Percentiles rank a stretch among this genome's conserved stretches.
These are phyloP conservation scores for Rhynchospora breviuscula DNA, from an alignment of 176 grass and related monocot genomes.

Conservation along the genomic window DNA sequence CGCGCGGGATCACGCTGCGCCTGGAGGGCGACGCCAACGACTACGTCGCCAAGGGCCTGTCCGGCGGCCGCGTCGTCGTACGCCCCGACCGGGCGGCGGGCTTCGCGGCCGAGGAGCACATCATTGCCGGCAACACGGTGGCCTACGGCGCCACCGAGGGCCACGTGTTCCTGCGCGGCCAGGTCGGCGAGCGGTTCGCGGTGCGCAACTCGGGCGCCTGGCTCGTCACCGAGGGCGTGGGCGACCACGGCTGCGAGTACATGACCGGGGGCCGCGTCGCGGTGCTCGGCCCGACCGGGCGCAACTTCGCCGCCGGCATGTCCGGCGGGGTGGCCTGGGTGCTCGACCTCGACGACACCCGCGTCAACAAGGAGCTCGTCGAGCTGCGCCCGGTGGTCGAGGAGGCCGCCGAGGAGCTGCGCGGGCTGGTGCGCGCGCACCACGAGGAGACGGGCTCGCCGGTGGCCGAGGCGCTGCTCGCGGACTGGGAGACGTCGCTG, in stretches of 20 bases:
- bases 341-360: slow-evolving; percentile 45
- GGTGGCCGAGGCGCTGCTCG: slow-evolving; percentile 52
- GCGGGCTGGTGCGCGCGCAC: slow-evolving; percentile 53
- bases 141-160: slow-evolving; percentile 54
- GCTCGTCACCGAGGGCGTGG: slow-evolving; percentile 61
- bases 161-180: slow-evolving; percentile 58
- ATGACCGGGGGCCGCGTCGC: slow-evolving; percentile 64
- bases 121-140: slow-evolving; percentile 66
- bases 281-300: slow-evolving; percentile 61
- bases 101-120: slow-evolving; percentile 50
- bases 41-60: slow-evolving; percentile 67
- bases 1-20: slow-evolving; percentile 48
- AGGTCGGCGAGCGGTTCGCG: slow-evolving; percentile 66
- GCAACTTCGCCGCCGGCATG: slow-evolving; percentile 70
- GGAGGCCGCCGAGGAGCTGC: slow-evolving; percentile 44
- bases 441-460: slow-evolving; percentile 33
- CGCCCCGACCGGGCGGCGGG: slow-evolving; percentile 50
- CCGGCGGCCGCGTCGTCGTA: slow-evolving; percentile 55
- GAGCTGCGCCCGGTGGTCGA: slow-evolving; percentile 44
- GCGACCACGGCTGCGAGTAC: slow-evolving; percentile 72
- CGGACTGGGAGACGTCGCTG: slow-evolving; percentile 35
- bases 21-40: slow-evolving; percentile 67
- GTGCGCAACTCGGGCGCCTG: slow-evolving; percentile 67
- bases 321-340: slow-evolving; percentile 61
- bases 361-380: slow-evolving; percentile 49